Evolutionary conservation across 163 green algal species (phyloP).

Genomic region (Volvox carteri): DNA sequence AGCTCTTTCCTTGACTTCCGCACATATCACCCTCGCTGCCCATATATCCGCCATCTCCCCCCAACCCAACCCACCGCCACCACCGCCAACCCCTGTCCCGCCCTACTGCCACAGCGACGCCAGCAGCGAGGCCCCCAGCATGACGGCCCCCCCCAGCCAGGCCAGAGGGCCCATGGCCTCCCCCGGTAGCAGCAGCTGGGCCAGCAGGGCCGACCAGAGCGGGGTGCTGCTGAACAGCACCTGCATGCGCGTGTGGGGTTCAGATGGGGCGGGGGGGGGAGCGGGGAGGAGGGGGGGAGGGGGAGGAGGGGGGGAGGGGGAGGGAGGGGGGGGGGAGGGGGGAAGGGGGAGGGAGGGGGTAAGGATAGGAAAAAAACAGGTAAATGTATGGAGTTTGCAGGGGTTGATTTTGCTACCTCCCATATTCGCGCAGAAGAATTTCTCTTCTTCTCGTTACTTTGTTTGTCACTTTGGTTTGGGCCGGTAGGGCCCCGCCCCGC

Average conservation of each 20-base stretch:
- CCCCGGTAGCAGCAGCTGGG: conserved; percentile 48
- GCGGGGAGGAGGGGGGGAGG: background rate
- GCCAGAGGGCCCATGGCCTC: conserved; percentile 46
- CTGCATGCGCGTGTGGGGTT: background rate
- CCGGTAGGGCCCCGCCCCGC: too few species aligned
- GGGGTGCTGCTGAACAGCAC: conserved; percentile 49
- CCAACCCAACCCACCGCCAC: too few species aligned
- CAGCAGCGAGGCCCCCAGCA: conserved; percentile 52
- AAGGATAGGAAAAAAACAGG: background rate
- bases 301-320: background rate
- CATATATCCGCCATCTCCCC: too few species aligned
- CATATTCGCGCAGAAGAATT: too few species aligned
- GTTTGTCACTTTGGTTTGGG: too few species aligned
- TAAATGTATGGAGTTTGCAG: background rate
- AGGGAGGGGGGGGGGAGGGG: background rate
- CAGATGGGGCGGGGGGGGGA: background rate
- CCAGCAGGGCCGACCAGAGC: conserved; percentile 43
- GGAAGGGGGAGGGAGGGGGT: background rate
- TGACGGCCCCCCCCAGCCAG: conserved; percentile 37
- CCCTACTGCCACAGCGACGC: conserved; percentile 28
- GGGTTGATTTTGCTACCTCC: background rate
- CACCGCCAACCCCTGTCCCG: background rate
- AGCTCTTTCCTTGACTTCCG: too few species aligned
- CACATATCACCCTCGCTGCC: too few species aligned
- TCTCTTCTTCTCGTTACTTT: too few species aligned